Base-by-base conservation (phyloP, 1,284 basidiomycete genomes). In the Boletus sp. region DNA sequence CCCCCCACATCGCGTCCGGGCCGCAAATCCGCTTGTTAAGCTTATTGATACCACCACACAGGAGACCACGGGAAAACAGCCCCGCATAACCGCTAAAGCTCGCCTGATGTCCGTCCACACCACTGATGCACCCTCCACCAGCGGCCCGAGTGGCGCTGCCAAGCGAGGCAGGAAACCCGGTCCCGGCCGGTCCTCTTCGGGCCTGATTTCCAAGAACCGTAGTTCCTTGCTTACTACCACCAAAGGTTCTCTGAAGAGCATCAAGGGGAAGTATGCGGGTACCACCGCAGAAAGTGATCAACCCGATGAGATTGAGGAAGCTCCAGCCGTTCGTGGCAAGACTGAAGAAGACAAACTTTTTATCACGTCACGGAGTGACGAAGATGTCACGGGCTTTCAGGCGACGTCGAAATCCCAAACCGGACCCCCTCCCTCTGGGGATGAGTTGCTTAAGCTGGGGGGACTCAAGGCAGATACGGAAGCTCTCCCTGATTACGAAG, bases 401-500 rank as follows among this genome's bases (percentile, higher is more conserved):
- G 41, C 33, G 14, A 36, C 23, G n/a, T 44, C 32, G 23, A 43
- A 42, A 29, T 27, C 39, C 4, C 40, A 48, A 33, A 16, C 44
- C 4, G 41, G 8, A 9, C 33, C 27, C 36, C 47, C 55, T 35
- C 73, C 72, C 0, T 70, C 74, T 8, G 71, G 69, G 29, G 61
- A 68, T 26, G 75, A 82, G 51, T 62, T 80, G 26, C 62, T 80
- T 37, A 56, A 70, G 43, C 52, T 77, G 36, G 76, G 76, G 16
- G 78, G 77, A 12, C 55, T 74, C 14, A 60, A 70, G 12, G 49
- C 62, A 22, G 70, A 66, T 33, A 66, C 56, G 2, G 69, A 70
- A 22, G 59, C 54, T 2, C 70, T 83, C 22, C 68, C 75, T 8
- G 80, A 81, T 55, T 84, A 77, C 53, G 79, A 83, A 49, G 81